Evolutionary conservation across 805 yeast genomes (phyloP), one percentile per base, ranked within the genome.

Genomic region (Saturnispora saitoi): DNA sequence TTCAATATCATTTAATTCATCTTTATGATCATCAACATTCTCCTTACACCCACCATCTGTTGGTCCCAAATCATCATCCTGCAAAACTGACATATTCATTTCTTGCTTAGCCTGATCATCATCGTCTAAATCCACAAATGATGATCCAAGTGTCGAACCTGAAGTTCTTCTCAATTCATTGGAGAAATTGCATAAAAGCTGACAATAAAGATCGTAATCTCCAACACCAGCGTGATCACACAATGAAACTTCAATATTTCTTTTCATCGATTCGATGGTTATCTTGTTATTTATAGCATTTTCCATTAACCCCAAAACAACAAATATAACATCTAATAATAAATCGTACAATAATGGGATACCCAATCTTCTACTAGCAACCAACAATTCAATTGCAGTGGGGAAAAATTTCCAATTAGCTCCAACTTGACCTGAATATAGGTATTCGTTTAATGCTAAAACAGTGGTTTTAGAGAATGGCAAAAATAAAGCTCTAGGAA

Each of bases 351-450:
- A 66, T 45, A 85, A 65, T 2, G 91, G 90, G 22, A 85, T 71
- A 51, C 81, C 82, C 58, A 80, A 83, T 51, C 77, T 71, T 55
- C 81, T 81, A 2, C 90, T 73, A 57, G 81, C 70, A 31, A 80
- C 61, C 54, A 84, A 67, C 42, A 80, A 71, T 54, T 83, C 88
- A 36, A 83, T 69, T 0, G 84, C 76, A 0, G 85, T 80, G 0
- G 93, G 91, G 1, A 76, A 69, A 36, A 85, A 64, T n/a, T 72
- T 64, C 91, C 91, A 84, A 56, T 76, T 81, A 47, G 81, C 78
- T 24, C 87, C 87, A 20, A 86, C 77, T 62, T 84, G 89, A 1
- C 93, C 95, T 4, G 90, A 85, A 57, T 81, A 83, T 48, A 86
- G 69, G 60, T 79, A 86, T 58, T 85, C 93, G 26, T 81, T 69